A percentile compares a stretch with the other conserved stretches of the same genome.
phyloP scores from a whole-genome alignment of 2,329 filamentous ascomycete genomes.

The Nemania diffusa region DNA sequence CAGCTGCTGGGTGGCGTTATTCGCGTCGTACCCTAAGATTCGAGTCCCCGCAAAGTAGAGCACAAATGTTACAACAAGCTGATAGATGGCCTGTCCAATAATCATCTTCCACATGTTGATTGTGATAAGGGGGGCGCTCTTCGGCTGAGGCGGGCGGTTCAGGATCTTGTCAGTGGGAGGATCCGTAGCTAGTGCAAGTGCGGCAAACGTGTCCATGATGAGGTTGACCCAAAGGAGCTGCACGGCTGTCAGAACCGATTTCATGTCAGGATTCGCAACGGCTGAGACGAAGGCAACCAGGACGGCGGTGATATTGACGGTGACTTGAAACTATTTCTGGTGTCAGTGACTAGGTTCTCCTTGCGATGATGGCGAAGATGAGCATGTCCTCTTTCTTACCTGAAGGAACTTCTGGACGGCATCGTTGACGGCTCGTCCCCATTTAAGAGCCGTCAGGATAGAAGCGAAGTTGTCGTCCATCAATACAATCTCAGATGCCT shows the following conservation, averaged over 20 bases:
- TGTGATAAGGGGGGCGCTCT: slow-evolving; percentile 78
- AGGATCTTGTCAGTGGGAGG: slow-evolving; percentile 68
- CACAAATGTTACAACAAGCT: slow-evolving; percentile 67
- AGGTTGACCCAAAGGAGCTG: slow-evolving; percentile 76
- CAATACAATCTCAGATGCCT: slow-evolving; percentile 74
- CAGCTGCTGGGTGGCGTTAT: slow-evolving; percentile 53
- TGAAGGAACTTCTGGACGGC: slow-evolving; percentile 75
- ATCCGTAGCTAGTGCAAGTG: slow-evolving; percentile 72
- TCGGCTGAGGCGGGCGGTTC: slow-evolving; percentile 64
- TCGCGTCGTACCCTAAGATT: slow-evolving; percentile 62
- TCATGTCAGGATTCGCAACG: slow-evolving; percentile 64
- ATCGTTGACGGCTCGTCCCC: slow-evolving; percentile 76
- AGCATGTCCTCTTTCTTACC: slow-evolving; percentile 46
- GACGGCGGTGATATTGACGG: slow-evolving; percentile 76
- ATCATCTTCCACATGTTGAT: slow-evolving; percentile 76
- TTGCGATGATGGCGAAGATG: neutral
- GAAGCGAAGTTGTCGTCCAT: slow-evolving; percentile 74
- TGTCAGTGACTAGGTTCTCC: slow-evolving; percentile 18
- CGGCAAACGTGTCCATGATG: slow-evolving; percentile 76
- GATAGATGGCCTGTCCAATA: slow-evolving; percentile 68
- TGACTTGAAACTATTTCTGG: slow-evolving; percentile 67
- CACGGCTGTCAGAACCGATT: slow-evolving; percentile 71
- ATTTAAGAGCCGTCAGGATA: slow-evolving; percentile 73
- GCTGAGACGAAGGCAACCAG: slow-evolving; percentile 72
- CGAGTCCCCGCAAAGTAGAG: slow-evolving; percentile 69